Percentiles rank a stretch among this genome's conserved stretches.
Conservation (phyloP, 139 green algal genomes). For the Zygnema cylindricum region DNA sequence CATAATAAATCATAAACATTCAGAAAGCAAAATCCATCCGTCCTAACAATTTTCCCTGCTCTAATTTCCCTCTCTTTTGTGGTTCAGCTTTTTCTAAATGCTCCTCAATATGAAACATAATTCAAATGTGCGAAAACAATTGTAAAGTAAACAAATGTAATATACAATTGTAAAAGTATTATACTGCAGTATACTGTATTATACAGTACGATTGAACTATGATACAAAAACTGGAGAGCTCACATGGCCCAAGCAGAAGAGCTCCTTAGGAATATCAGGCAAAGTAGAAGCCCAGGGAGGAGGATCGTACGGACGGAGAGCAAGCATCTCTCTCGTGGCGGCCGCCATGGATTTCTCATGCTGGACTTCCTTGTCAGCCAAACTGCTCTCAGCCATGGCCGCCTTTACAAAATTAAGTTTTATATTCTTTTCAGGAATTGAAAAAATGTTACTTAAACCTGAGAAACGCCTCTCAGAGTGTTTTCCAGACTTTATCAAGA, state of each 20-base stretch:
- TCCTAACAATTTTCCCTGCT: not conserved
- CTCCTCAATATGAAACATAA: not conserved
- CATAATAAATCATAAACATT: too few relatives aligned
- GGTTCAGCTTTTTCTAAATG: not conserved
- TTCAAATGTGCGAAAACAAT: too few relatives aligned
- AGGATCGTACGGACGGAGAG: constrained; percentile 14
- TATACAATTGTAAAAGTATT: not conserved
- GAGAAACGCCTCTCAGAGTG: too few relatives aligned
- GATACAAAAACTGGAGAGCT: not conserved
- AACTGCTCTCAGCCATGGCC: not conserved
- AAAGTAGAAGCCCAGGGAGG: constrained; percentile 10
- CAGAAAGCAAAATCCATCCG: too few relatives aligned
- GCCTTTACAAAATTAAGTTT: not conserved
- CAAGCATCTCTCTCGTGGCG: not conserved
- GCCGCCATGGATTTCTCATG: not conserved
- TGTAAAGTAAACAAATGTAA: not conserved
- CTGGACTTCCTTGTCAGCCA: not conserved
- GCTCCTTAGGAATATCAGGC: not conserved
- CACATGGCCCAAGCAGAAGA: constrained; percentile 23
- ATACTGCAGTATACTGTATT: not conserved
- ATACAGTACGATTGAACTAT: not conserved
- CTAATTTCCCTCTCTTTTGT: not conserved
- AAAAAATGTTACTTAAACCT: not conserved
- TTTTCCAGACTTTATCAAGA: not conserved
- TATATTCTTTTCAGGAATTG: not conserved